Conservation (phyloP, 1,139 yeast genomes). For the Candida anutae region DNA sequence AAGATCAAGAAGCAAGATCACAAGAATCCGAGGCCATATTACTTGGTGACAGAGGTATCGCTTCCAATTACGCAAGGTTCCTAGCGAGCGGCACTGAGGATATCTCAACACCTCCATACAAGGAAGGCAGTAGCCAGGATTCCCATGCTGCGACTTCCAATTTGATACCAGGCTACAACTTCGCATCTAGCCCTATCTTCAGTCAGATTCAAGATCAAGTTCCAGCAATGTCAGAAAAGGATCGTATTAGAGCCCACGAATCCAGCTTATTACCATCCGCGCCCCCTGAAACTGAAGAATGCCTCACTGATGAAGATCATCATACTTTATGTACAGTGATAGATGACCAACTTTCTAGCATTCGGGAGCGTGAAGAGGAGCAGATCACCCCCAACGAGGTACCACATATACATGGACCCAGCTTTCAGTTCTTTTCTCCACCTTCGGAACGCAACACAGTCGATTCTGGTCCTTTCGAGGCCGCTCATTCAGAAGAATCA, state of each 20-base stretch:
- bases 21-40: too few relatives aligned
- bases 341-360: background rate
- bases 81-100: background rate
- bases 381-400: background rate
- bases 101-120: slow-evolving; percentile 12
- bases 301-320: slow-evolving; percentile 5
- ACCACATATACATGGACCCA: background rate
- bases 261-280: slow-evolving; percentile 56
- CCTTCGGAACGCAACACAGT: slow-evolving; percentile 3
- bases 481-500: slow-evolving; percentile 1
- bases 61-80: background rate
- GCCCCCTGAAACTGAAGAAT: slow-evolving; percentile 36
- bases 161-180: slow-evolving; percentile 20
- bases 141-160: slow-evolving; percentile 3
- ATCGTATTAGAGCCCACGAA: slow-evolving; percentile 44
- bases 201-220: background rate
- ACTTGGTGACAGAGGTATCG: too few relatives aligned
- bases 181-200: too few relatives aligned
- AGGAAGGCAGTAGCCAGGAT: too few relatives aligned
- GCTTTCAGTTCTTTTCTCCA: slow-evolving; percentile 11
- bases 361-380: slow-evolving; percentile 2
- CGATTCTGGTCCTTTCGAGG: slow-evolving; percentile 3
- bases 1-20: background rate
- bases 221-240: slow-evolving; percentile 40
- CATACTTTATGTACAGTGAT: background rate